These are phyloP conservation scores for Zopfochytrium polystomum DNA, from an alignment of 371 early-diverging fungal species.

Conservation along the genomic window DNA sequence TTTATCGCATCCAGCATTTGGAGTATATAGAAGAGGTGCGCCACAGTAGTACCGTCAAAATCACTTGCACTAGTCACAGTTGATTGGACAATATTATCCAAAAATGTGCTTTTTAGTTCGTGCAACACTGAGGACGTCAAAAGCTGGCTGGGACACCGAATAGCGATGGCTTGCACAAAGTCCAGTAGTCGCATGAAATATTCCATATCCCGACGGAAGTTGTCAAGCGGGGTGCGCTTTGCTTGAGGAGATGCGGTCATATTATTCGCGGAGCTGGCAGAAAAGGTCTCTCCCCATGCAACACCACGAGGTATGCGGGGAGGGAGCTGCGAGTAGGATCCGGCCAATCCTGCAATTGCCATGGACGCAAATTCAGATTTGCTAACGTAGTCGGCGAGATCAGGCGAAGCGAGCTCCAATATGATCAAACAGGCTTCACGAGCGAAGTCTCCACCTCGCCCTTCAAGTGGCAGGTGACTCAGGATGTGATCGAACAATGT, in stretches of 20 bases:
- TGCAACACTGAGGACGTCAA: conserved; percentile 63
- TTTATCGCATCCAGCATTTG: conserved; percentile 70
- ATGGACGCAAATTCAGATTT: conserved; percentile 75
- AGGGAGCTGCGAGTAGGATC: conserved; percentile 89
- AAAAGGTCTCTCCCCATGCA: conserved; percentile 21
- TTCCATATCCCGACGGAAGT: conserved; percentile 71
- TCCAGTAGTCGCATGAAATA: conserved; percentile 72
- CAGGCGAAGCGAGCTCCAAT: conserved; percentile 75
- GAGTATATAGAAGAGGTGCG: conserved; percentile 84
- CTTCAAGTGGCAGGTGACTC: conserved; percentile 82
- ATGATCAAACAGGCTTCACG: conserved; percentile 85
- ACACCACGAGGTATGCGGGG: conserved; percentile 32
- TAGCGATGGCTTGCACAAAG: conserved; percentile 82
- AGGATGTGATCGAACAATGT: conserved; percentile 74
- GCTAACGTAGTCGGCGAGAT: conserved; percentile 74
- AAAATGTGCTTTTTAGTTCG: conserved; percentile 70
- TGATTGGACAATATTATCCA: conserved; percentile 83
- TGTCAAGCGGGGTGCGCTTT: conserved; percentile 8
- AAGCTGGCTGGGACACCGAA: conserved; percentile 70
- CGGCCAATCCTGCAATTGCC: conserved; percentile 82
- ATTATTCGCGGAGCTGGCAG: not conserved
- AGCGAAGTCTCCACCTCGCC: conserved; percentile 75
- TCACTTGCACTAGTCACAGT: conserved; percentile 84
- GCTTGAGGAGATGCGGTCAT: not conserved
- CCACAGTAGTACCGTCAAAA: conserved; percentile 85